A percentile compares a stretch with the other conserved stretches of the same genome.
phyloP scores from a whole-genome alignment of 2,329 filamentous ascomycete genomes.

The Aspergillus sp. region DNA sequence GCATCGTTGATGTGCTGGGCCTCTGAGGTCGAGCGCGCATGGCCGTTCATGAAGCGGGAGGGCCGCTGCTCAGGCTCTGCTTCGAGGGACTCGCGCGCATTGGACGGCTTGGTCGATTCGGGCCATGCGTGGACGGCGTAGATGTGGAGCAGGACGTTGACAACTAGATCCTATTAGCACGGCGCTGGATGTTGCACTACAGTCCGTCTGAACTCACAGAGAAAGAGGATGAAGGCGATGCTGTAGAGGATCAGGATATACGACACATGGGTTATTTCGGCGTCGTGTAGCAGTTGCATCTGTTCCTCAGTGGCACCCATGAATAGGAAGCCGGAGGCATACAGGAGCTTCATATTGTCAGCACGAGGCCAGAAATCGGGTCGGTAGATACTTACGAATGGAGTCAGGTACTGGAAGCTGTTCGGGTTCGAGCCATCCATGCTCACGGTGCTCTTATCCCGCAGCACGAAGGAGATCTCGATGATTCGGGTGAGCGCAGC shows the following conservation, averaged over 20 bases:
- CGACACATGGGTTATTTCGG: conserved; percentile 80
- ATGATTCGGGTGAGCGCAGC: conserved; percentile 81
- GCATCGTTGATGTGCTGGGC: conserved; percentile 68
- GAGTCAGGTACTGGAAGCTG: conserved; percentile 69
- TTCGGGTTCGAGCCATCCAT: conserved; percentile 69
- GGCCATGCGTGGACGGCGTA: conserved; percentile 67
- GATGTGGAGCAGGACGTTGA: conserved; percentile 79
- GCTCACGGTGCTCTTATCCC: conserved; percentile 65
- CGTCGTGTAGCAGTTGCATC: conserved; percentile 72
- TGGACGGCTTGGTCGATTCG: conserved; percentile 26
- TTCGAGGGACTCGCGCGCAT: conserved; percentile 8
- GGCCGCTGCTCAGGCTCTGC: conserved; percentile 16
- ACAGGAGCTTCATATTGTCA: conserved; percentile 66
- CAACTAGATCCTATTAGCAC: conserved; percentile 49
- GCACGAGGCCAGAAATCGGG: conserved; percentile 4
- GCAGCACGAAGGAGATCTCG: conserved; percentile 84
- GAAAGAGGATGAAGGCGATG: conserved; percentile 83
- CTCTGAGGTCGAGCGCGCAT: conserved; percentile 38
- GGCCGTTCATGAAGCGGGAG: conserved; percentile 41
- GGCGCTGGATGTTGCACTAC: not conserved
- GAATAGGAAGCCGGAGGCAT: conserved; percentile 91
- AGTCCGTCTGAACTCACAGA: conserved; percentile 56
- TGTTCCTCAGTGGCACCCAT: conserved; percentile 98
- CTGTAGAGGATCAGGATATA: conserved; percentile 92
- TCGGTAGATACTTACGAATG: conserved; percentile 61